Percentiles rank a stretch among this genome's conserved stretches.
These are phyloP conservation scores for Ehretia macrophylla DNA, from an alignment of 257 asterid species.

Conservation along the genomic window DNA sequence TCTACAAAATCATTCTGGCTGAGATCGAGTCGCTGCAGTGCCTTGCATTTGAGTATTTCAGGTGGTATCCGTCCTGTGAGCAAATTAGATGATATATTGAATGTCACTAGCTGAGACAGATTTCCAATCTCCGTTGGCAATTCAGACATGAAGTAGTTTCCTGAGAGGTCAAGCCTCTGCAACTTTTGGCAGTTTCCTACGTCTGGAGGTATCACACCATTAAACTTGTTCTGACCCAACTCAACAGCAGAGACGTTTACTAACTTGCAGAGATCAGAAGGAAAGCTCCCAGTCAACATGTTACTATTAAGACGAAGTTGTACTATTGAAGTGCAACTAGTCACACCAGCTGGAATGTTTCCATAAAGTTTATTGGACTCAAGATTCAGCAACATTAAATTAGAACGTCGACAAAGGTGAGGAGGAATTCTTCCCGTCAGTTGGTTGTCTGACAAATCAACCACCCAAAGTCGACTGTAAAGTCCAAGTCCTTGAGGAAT, in stretches of 20 bases:
- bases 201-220: constrained; percentile 59
- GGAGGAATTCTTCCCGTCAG: constrained; percentile 80
- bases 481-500: constrained; percentile 73
- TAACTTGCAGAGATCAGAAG: constrained; percentile 63
- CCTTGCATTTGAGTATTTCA: constrained; percentile 62
- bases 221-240: constrained; percentile 64
- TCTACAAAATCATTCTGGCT: constrained; percentile 59
- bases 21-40: constrained; percentile 83
- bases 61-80: constrained; percentile 59
- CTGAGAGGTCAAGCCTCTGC: constrained; percentile 83
- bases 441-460: constrained; percentile 64
- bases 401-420: constrained; percentile 47
- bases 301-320: constrained; percentile 68
- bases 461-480: constrained; percentile 68
- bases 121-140: constrained; percentile 69
- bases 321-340: constrained; percentile 53
- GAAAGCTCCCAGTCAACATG: constrained; percentile 59
- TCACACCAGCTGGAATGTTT: constrained; percentile 54
- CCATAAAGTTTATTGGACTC: constrained; percentile 63
- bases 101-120: constrained; percentile 58
- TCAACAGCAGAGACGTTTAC: constrained; percentile 68
- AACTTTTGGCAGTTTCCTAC: constrained; percentile 55
- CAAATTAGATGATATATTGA: constrained; percentile 64
- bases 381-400: constrained; percentile 68
- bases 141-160: constrained; percentile 50